Conservation (phyloP, 441 rosid species). For the Jatropha multifida region DNA sequence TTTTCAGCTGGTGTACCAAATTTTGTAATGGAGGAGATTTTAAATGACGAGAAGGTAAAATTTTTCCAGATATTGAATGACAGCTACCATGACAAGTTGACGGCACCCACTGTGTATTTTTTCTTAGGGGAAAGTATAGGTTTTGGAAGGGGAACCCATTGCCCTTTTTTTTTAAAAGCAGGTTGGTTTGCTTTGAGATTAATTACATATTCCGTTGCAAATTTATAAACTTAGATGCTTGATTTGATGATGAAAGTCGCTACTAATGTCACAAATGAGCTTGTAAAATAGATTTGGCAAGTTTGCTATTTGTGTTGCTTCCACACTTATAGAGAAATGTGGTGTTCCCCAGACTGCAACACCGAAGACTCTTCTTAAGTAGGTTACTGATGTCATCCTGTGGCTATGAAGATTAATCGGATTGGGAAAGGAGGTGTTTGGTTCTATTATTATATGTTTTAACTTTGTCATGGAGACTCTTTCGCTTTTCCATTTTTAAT, state of each 20-base stretch:
- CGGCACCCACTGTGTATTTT: too few relatives aligned
- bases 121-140: too few relatives aligned
- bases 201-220: slow-evolving; percentile 15
- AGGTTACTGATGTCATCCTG: slow-evolving; percentile 98
- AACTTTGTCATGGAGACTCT: too few relatives aligned
- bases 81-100: too few relatives aligned
- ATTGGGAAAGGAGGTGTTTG: slow-evolving; percentile 78
- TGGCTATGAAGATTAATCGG: slow-evolving; percentile 94
- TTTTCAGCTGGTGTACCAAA: too few relatives aligned
- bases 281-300: slow-evolving; percentile 94
- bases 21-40: too few relatives aligned
- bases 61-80: too few relatives aligned
- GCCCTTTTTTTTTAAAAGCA: neutral
- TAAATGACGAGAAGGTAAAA: too few relatives aligned
- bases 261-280: slow-evolving; percentile 97
- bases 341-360: slow-evolving; percentile 96
- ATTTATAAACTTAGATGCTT: slow-evolving; percentile 62
- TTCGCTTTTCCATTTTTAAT: too few relatives aligned
- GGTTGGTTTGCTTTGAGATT: neutral
- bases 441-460: neutral
- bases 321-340: slow-evolving; percentile 95
- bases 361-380: slow-evolving; percentile 90
- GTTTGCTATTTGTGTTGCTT: slow-evolving; percentile 95
- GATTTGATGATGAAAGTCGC: slow-evolving; percentile 97
- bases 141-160: too few relatives aligned